Conservation (phyloP, 2,329 filamentous ascomycete species). For the Diaporthe helianthi region DNA sequence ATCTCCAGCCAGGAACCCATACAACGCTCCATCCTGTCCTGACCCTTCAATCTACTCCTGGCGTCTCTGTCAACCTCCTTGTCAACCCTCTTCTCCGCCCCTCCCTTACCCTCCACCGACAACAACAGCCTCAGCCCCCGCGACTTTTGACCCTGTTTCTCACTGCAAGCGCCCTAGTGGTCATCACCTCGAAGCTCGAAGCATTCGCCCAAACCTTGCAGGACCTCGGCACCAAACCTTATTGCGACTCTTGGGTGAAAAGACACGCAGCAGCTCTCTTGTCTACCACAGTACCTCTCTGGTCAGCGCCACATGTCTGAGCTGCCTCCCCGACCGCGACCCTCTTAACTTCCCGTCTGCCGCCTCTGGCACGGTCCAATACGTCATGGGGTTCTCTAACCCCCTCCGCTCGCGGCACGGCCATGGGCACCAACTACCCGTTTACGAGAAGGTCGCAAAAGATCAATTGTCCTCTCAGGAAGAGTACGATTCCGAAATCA, state of each 20-base stretch:
- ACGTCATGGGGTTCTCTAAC: conserved; percentile 43
- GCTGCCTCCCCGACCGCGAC: neutral
- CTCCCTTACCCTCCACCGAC: conserved; percentile 15
- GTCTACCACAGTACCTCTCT: conserved; percentile 6
- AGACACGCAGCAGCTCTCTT: neutral
- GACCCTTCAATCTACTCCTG: conserved; percentile 24
- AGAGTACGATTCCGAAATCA: conserved; percentile 54
- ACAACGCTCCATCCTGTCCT: conserved; percentile 15
- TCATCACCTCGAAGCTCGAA: conserved; percentile 10
- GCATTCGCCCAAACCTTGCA: conserved; percentile 7
- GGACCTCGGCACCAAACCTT: conserved; percentile 10
- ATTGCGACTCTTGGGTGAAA: conserved; percentile 7
- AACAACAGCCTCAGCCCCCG: neutral
- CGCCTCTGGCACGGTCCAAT: conserved; percentile 20
- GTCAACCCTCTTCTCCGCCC: neutral
- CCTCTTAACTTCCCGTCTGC: conserved; percentile 17
- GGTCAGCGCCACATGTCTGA: conserved; percentile 25
- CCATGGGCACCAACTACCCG: conserved; percentile 52
- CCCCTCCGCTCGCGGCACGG: conserved; percentile 54
- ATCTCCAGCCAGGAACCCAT: conserved; percentile 23
- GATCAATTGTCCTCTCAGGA: conserved; percentile 59
- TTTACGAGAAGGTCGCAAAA: conserved; percentile 59
- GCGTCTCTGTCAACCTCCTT: conserved; percentile 9
- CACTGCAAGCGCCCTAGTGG: neutral
- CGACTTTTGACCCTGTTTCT: conserved; percentile 8